Conservation (phyloP, 176 grass and related monocot species). For the Oryza glumipatula region DNA sequence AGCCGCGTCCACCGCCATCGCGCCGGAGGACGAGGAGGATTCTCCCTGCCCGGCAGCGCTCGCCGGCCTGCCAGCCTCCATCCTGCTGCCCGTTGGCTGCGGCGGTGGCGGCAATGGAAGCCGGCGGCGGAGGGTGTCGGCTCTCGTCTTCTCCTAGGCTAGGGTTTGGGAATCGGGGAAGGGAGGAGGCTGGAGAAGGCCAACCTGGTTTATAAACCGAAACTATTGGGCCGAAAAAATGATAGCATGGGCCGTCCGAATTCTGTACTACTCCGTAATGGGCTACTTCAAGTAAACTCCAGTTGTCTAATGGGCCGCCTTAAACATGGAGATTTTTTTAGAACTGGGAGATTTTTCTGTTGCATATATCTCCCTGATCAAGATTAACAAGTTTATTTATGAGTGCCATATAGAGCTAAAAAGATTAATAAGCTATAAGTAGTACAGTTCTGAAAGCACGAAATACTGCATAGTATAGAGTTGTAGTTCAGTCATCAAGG, state of each 20-base stretch:
- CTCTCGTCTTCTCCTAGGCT: background rate
- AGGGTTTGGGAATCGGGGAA: background rate
- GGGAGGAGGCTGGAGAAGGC: background rate
- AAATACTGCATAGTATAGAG: background rate
- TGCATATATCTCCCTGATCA: background rate
- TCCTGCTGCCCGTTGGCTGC: background rate
- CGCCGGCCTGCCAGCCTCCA: background rate
- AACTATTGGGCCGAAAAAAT: background rate
- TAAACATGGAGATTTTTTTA: background rate
- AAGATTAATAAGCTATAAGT: background rate
- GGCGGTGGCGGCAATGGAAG: background rate
- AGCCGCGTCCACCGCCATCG: conserved; percentile 1
- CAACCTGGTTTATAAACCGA: background rate
- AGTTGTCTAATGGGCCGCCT: background rate
- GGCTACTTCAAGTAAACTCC: background rate
- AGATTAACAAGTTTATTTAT: no score
- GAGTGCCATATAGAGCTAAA: background rate
- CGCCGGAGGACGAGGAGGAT: background rate
- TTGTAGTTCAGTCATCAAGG: background rate
- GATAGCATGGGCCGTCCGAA: background rate
- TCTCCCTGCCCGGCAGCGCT: background rate
- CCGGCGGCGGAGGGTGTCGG: background rate
- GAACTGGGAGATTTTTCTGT: background rate
- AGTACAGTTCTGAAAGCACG: background rate
- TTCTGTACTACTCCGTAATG: background rate